Base-by-base conservation (phyloP, 192 early-diverging fungal species). In the Umbelopsis vinacea region DNA sequence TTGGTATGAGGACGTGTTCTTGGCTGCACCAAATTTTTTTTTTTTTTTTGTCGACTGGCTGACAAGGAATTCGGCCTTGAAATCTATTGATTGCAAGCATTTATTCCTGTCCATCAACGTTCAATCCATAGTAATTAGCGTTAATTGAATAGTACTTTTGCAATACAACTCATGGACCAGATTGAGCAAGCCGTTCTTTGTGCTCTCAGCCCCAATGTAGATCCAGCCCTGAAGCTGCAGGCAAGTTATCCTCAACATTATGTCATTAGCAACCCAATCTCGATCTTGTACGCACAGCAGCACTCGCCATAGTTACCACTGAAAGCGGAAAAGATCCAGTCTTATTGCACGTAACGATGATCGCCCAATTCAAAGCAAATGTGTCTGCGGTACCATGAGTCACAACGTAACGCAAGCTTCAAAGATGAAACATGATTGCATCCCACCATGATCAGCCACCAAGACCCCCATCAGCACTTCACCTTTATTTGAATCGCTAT, bases 151-250 rank as follows among this genome's bases (percentile, higher is more conserved):
- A 68, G 67, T 38, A 50, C 3, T n/a, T n/a, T 50, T 21, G 48
- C 48, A 37, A 52, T 40, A 38, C 22, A 23, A 29, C 38, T 37
- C 47, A 89, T 89, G 87, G 90, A 91, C 73, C 92, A 93, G 74
- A 89, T 93, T 71, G 92, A 90, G 81, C 84, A 93, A 79, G 92
- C 92, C 21, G 92, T 93, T 68, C 84, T 87, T 70, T 90, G 84
- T 75, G 93, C 94, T 29, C 82, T 93, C 33, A 90, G 92, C 82
- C 92, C 92, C 19, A 75, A 79, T 33, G 87, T 87, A 17, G 86
- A 91, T 73, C 85, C 84, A 24, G 82, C 81, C 43, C 68, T 94
- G 67, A 91, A 92, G 79, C 74, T 83, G 46, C 93, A 95, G 89
- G 92, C 92, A 88, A 74, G 83, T 76, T 46, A 23, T 38, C 24